Evolutionary conservation across 108 stramenopile genomes (phyloP).

Genomic region (Craspedostauros australis): DNA sequence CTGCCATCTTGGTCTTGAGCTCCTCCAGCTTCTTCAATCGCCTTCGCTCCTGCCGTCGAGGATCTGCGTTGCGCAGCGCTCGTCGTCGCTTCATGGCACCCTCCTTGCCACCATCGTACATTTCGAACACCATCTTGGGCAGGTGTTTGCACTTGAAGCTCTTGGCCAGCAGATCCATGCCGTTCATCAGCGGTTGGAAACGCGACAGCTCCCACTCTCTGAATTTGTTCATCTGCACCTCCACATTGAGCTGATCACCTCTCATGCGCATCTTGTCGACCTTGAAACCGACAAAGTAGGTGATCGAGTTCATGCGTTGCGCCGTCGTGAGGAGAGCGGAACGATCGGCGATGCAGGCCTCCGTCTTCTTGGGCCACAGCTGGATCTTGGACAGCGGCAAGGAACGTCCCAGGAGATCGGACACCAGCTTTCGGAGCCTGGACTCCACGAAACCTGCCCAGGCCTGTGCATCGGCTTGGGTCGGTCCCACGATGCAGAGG

Average conservation of each 20-base stretch:
- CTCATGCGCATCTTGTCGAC: constrained; percentile 80
- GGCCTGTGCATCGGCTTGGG: constrained; percentile 80
- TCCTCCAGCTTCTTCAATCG: constrained; percentile 44
- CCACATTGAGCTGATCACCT: constrained; percentile 75
- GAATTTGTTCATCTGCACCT: constrained; percentile 77
- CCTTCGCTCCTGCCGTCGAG: constrained; percentile 63
- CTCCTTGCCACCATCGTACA: constrained; percentile 77
- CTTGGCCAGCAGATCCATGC: constrained; percentile 78
- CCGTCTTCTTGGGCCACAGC: constrained; percentile 87
- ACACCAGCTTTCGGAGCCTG: constrained; percentile 82
- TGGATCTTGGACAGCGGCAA: constrained; percentile 79
- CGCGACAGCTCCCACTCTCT: constrained; percentile 71
- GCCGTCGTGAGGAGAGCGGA: constrained; percentile 64
- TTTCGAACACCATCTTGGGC: constrained; percentile 71
- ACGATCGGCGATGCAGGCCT: constrained; percentile 73
- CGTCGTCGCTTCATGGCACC: constrained; percentile 82
- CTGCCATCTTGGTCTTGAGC: constrained; percentile 75
- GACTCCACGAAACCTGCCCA: constrained; percentile 94
- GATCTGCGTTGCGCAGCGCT: constrained; percentile 64
- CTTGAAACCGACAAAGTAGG: constrained; percentile 80
- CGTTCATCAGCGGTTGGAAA: constrained; percentile 64
- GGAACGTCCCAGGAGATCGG: constrained; percentile 67
- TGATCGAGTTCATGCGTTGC: constrained; percentile 70
- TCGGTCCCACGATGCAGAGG: constrained; percentile 86
- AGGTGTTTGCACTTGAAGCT: constrained; percentile 68